Percentiles rank a stretch among this genome's conserved stretches.
Evolutionary conservation across 2,329 filamentous ascomycete genomes (phyloP).

Genomic region (Pleurostoma richardsiae): DNA sequence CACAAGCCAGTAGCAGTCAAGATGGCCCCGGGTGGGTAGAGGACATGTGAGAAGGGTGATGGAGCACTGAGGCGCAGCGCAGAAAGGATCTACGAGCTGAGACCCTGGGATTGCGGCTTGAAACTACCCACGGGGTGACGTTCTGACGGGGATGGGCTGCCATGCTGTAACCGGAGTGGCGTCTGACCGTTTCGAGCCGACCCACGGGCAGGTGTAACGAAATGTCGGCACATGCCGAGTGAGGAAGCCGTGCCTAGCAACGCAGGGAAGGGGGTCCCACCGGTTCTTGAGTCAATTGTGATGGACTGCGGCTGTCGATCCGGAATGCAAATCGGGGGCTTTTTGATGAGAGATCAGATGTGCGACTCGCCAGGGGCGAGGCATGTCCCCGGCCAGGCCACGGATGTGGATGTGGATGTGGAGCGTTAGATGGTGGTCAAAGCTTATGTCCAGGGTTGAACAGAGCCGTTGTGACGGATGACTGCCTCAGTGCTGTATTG

Average conservation of each 20-base stretch:
- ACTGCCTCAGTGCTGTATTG: too few relatives aligned
- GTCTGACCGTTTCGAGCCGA: slow-evolving; percentile 15
- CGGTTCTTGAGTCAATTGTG: background rate
- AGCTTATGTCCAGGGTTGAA: too few relatives aligned
- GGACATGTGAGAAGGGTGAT: slow-evolving; percentile 1
- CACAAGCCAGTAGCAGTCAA: background rate
- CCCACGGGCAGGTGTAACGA: background rate
- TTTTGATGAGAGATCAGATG: background rate
- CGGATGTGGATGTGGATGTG: too few relatives aligned
- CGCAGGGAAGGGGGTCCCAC: background rate
- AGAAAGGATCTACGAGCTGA: slow-evolving; percentile 34
- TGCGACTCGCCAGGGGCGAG: background rate
- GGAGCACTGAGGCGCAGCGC: slow-evolving; percentile 19
- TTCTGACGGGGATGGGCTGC: slow-evolving; percentile 15
- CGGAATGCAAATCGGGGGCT: background rate
- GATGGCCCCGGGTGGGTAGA: background rate
- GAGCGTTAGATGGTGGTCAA: too few relatives aligned
- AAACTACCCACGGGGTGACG: slow-evolving; percentile 25
- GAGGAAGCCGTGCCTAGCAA: background rate
- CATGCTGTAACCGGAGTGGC: slow-evolving; percentile 24
- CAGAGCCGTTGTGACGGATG: too few relatives aligned
- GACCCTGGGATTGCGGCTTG: slow-evolving; percentile 30
- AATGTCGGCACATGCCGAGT: background rate
- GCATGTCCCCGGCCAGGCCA: background rate
- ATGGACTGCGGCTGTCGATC: background rate